Evolutionary conservation across 345 rosid species (phyloP).

Genomic region (Erodium maritimum): DNA sequence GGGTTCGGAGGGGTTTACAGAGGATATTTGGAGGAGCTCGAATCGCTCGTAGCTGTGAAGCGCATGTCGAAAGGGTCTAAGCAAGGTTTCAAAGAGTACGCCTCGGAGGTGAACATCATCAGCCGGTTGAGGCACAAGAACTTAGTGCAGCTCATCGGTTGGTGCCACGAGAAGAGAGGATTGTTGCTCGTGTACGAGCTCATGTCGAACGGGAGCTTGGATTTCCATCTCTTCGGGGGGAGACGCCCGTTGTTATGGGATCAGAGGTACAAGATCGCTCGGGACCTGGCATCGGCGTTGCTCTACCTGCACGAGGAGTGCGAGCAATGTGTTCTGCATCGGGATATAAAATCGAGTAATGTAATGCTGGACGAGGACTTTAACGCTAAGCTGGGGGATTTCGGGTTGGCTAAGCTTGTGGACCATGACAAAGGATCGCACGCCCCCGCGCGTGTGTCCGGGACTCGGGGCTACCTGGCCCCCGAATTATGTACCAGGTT

Average conservation of each 20-base stretch:
- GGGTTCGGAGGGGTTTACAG: too few relatives aligned
- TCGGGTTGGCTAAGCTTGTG: slow-evolving; percentile 10
- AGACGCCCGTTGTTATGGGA: slow-evolving; percentile 3
- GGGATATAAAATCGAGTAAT: slow-evolving; percentile 14
- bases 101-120: slow-evolving; percentile 26
- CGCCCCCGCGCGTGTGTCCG: slow-evolving; percentile 3
- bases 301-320: slow-evolving; percentile 13
- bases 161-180: slow-evolving; percentile 25
- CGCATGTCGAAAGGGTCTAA: too few relatives aligned
- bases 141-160: slow-evolving; percentile 29
- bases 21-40: too few relatives aligned
- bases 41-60: too few relatives aligned
- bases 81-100: too few relatives aligned
- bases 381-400: slow-evolving; percentile 16
- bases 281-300: slow-evolving; percentile 8
- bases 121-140: slow-evolving; percentile 28
- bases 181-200: too few relatives aligned
- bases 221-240: slow-evolving; percentile 17
- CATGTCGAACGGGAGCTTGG: slow-evolving; percentile 31
- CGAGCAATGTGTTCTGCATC: slow-evolving; percentile 12
- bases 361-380: slow-evolving; percentile 12
- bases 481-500: slow-evolving; percentile 10
- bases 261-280: slow-evolving; percentile 10
- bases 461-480: slow-evolving; percentile 13
- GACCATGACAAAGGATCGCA: slow-evolving; percentile 12